Evolutionary conservation across 2,329 filamentous ascomycete species (phyloP).

Genomic region (Verticillium klebahnii): DNA sequence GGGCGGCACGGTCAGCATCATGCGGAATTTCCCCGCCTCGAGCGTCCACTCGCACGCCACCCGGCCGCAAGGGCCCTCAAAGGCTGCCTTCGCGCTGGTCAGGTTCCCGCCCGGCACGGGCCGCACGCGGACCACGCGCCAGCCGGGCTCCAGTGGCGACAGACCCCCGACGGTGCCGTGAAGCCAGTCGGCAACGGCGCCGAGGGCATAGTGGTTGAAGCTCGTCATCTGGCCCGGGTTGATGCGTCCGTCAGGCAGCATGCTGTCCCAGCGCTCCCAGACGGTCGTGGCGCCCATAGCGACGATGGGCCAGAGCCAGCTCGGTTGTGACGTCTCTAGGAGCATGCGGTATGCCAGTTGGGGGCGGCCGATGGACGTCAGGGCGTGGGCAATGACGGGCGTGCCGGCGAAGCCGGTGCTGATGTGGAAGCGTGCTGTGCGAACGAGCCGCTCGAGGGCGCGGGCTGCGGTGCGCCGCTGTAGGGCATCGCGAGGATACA

Average conservation of each 20-base stretch:
- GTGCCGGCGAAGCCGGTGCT: constrained; percentile 41
- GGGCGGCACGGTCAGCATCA: background rate
- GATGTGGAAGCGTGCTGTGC: constrained; percentile 24
- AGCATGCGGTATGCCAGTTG: constrained; percentile 29
- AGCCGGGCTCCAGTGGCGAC: constrained; percentile 19
- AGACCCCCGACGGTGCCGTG: constrained; percentile 36
- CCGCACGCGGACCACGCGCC: background rate
- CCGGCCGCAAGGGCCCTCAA: background rate
- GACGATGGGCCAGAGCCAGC: constrained; percentile 33
- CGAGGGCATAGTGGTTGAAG: constrained; percentile 37
- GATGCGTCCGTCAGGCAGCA: constrained; percentile 29
- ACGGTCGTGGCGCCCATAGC: constrained; percentile 34
- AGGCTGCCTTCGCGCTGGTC: background rate
- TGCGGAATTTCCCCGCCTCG: background rate
- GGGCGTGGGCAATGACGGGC: constrained; percentile 27
- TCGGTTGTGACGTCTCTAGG: constrained; percentile 26
- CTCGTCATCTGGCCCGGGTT: constrained; percentile 36
- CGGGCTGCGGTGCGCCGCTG: constrained; percentile 16
- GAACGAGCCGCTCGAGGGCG: constrained; percentile 14
- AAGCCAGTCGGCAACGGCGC: constrained; percentile 38
- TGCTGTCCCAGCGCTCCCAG: constrained; percentile 37
- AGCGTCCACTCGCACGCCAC: background rate
- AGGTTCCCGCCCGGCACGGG: background rate
- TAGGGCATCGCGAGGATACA: constrained; percentile 17
- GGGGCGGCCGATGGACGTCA: constrained; percentile 19